Evolutionary conservation across 2,329 filamentous ascomycete species (phyloP), one percentile per base, ranked within the genome.

Genomic region (Plectosphaerella cucumerina): DNA sequence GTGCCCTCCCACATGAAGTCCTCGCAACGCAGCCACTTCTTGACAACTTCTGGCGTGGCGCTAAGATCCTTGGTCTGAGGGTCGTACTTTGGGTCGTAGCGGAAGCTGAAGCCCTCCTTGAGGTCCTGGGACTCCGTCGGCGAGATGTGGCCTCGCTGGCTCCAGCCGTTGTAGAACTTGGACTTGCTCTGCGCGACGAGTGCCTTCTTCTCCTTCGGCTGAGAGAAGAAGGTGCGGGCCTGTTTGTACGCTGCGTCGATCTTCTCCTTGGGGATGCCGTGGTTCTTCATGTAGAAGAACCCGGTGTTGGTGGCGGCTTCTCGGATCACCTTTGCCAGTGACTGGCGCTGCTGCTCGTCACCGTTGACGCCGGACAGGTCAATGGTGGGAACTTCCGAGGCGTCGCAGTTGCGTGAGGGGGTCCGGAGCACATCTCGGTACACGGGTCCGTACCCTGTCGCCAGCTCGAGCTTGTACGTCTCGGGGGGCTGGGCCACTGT

Each of bases 251-350:
- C 54, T 2, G 51, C 52, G 8, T 60, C 52, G n/a, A 70, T 69
- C 6, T 54, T 59, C 21, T 62, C 58, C 20, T 67, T 59, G 0
- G 63, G 48, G 12, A 74, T 70, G 0, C 70, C 70, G 57, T 75
- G 70, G 41, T 75, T 73, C 52, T 68, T 69, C 51, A 76, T 64
- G 52, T 76, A 76, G 57, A 77, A 76, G 57, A 76, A 76, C 0
- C 74, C 74, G 0, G 67, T 75, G 37, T 68, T 71, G 22, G 71
- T 61, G 6, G 71, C 68, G 0, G 73, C 72, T 10, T 63, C 58
- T 47, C 65, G 65, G 6, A 78, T 67, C 22, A 65, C 56, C 3
- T 56, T 50, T 0, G 74, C 74, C 1, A 77, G 59, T 2, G 55
- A 56, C 22, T 68, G 65, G 0, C 72, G 66, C 4, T 66, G 65